phyloP scores from a whole-genome alignment of 805 yeast genomes.

The Starmerella floricola region DNA sequence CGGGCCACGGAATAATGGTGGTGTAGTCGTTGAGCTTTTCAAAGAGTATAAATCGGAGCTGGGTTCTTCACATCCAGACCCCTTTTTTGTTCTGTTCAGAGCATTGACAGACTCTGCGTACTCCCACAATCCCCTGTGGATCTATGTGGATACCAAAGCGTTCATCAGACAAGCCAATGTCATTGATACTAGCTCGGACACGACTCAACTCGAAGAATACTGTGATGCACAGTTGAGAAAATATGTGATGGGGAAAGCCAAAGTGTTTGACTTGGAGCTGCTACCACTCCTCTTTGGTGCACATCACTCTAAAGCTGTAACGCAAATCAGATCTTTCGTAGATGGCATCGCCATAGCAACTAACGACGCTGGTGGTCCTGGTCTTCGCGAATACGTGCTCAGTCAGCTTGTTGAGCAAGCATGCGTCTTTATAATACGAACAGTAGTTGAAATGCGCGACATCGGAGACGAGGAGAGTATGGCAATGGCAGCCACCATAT shows the following conservation, averaged over 20 bases:
- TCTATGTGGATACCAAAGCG: constrained; percentile 18
- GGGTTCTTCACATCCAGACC: constrained; percentile 3
- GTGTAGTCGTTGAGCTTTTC: constrained; percentile 9
- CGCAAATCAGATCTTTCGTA: constrained; percentile 5
- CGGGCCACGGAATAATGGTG: too few species aligned
- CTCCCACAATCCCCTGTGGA: constrained; percentile 10
- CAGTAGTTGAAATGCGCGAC: constrained; percentile 22
- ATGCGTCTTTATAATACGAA: constrained; percentile 18
- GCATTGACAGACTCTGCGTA: constrained; percentile 21
- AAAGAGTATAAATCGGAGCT: constrained; percentile 7
- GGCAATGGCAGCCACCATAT: constrained; percentile 10
- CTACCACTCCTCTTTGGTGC: constrained; percentile 10
- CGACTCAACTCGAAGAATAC: constrained; percentile 5
- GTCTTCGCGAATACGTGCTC: constrained; percentile 16
- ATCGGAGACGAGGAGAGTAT: constrained; percentile 26
- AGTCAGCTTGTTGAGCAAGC: constrained; percentile 30
- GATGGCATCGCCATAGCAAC: constrained; percentile 14
- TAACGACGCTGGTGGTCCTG: constrained; percentile 18
- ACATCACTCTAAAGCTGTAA: background rate
- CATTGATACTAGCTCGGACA: constrained; percentile 1
- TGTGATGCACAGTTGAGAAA: constrained; percentile 9
- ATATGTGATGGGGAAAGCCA: constrained; percentile 3
- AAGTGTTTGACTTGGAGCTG: constrained; percentile 7
- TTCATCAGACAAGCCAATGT: constrained; percentile 5
- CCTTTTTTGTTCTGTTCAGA: constrained; percentile 14